Conservation (phyloP, 805 yeast genomes). For the Wickerhamiella kurtzmanii region DNA sequence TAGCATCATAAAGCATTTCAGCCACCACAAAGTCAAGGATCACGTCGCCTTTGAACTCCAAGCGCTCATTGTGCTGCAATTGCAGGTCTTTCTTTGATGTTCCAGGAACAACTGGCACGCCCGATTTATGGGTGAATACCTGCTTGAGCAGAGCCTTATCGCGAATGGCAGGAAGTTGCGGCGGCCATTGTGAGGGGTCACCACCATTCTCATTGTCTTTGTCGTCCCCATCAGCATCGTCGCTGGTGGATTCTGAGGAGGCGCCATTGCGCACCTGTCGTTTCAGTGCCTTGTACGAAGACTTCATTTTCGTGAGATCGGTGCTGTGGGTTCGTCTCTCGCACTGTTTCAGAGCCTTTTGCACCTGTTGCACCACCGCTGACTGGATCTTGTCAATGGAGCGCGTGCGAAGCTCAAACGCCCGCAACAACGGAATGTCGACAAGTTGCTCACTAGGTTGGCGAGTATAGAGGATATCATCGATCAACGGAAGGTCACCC, state of each 20-base stretch:
- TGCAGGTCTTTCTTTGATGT: conserved; percentile 45
- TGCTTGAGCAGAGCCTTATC: conserved; percentile 46
- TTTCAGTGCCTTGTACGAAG: conserved; percentile 2
- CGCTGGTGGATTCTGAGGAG: conserved; percentile 3
- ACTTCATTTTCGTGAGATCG: not conserved
- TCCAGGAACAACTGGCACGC: conserved; percentile 34
- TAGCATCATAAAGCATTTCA: conserved; percentile 45
- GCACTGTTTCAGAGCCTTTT: not conserved
- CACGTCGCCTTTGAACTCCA: conserved; percentile 87
- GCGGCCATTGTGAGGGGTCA: conserved; percentile 35
- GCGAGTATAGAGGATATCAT: conserved; percentile 34
- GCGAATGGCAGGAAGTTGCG: conserved; percentile 54
- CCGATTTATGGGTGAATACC: conserved; percentile 74
- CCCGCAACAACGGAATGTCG: conserved; percentile 7
- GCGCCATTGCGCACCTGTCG: not conserved
- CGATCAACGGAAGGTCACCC: conserved; percentile 40
- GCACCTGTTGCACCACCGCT: conserved; percentile 4
- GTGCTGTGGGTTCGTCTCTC: not conserved
- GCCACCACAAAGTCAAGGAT: conserved; percentile 64
- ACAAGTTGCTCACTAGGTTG: conserved; percentile 9
- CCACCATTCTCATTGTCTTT: not conserved
- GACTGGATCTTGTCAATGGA: conserved; percentile 15
- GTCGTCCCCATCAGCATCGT: not conserved
- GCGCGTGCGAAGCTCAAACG: conserved; percentile 6
- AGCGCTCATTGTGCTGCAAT: conserved; percentile 63